phyloP scores from a whole-genome alignment of 495 filamentous ascomycete genomes.

The Daldinia loculata region DNA sequence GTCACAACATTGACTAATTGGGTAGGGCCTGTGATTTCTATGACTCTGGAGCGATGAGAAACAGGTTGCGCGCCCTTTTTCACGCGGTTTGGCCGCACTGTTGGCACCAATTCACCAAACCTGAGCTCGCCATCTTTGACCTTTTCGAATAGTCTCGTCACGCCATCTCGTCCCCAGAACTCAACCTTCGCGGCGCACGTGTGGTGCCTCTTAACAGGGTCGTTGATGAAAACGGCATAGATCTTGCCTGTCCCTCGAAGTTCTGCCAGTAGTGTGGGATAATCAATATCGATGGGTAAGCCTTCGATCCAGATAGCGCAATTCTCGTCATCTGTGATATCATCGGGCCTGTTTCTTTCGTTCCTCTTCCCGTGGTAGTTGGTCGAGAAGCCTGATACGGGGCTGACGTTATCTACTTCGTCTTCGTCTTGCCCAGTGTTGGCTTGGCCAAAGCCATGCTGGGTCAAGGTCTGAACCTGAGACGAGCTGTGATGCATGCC shows the following conservation, averaged over 20 bases:
- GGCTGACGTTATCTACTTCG: not conserved
- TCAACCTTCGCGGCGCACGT: not conserved
- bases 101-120: not conserved
- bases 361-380: not conserved
- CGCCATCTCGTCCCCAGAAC: not conserved
- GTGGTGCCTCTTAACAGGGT: not conserved
- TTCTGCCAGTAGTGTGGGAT: not conserved
- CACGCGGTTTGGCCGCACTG: not conserved
- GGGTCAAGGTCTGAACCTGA: not conserved
- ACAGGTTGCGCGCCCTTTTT: not conserved
- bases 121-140: not conserved
- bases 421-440: not conserved
- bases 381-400: not conserved
- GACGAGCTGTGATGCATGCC: not conserved
- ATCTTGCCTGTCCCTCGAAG: not conserved
- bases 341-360: not conserved
- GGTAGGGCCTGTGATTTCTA: not conserved
- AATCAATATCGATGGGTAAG: not conserved
- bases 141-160: not conserved
- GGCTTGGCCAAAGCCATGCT: not conserved
- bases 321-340: not conserved
- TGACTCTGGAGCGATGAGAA: not conserved
- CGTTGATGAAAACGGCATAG: not conserved
- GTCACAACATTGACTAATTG: not conserved
- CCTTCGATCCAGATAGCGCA: not conserved